Conservation (phyloP, 2,329 filamentous ascomycete species). For the Tolypocladium paradoxum region DNA sequence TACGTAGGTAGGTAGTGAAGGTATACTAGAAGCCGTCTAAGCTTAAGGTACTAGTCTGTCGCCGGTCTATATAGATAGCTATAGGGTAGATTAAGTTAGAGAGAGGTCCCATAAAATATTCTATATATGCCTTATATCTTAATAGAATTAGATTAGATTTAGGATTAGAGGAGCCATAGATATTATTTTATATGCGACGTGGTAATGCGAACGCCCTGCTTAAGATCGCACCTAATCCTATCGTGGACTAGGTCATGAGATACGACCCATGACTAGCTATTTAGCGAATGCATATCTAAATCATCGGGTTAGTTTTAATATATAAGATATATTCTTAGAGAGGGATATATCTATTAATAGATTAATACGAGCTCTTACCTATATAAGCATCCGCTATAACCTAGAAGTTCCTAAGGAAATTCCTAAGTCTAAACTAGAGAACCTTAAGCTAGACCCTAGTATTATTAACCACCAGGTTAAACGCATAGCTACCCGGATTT, state of each 20-base stretch:
- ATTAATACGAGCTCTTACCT: neutral
- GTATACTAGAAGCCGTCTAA: slow-evolving; percentile 1
- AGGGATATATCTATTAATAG: neutral
- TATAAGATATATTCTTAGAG: neutral
- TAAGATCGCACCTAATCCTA: neutral
- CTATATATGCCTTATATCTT: no score
- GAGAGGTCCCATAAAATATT: neutral
- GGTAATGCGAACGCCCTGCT: neutral
- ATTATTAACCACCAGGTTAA: neutral
- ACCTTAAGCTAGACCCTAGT: neutral
- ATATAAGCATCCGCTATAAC: neutral
- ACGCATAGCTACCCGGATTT: neutral
- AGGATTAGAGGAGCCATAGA: neutral
- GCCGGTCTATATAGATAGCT: neutral
- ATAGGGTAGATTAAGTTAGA: neutral
- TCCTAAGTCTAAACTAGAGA: neutral
- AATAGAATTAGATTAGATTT: neutral
- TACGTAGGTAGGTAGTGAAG: slow-evolving; percentile 3
- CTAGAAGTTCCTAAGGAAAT: neutral
- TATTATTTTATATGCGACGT: neutral
- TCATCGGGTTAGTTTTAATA: neutral
- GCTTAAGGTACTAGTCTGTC: neutral
- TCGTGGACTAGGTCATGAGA: neutral
- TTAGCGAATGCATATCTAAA: neutral
- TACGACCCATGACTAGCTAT: neutral